Evolutionary conservation across 768 basidiomycete species (phyloP).

Genomic region (Exidia glandulosa): DNA sequence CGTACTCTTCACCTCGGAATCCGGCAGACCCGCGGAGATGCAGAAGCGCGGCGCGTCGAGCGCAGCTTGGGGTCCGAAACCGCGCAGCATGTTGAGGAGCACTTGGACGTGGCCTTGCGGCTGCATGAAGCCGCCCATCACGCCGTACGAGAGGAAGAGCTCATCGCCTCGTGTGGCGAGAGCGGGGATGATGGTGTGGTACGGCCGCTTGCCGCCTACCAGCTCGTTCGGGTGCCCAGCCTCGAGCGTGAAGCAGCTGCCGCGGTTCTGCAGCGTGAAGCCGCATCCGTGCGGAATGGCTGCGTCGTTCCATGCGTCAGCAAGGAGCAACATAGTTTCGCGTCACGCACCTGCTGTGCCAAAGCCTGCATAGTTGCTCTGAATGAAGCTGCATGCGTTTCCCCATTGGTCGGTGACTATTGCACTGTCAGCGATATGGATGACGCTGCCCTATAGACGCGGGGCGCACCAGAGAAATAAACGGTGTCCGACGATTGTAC

Average conservation of each 20-base stretch:
- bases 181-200: conserved; percentile 93
- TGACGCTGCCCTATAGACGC: neutral
- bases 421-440: neutral
- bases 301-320: conserved; percentile 13
- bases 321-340: neutral
- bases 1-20: conserved; percentile 34
- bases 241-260: conserved; percentile 68
- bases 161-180: conserved; percentile 70
- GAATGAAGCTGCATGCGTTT: conserved; percentile 81
- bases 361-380: conserved; percentile 85
- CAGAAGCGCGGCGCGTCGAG: conserved; percentile 95
- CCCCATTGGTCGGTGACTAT: conserved; percentile 80
- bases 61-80: conserved; percentile 78
- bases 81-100: conserved; percentile 78
- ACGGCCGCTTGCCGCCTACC: conserved; percentile 74
- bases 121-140: conserved; percentile 93
- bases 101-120: conserved; percentile 97
- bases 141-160: conserved; percentile 79
- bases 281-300: conserved; percentile 92
- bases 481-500: conserved; percentile 85
- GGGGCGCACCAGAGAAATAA: conserved; percentile 69
- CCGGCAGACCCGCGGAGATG: conserved; percentile 75
- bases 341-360: conserved; percentile 62
- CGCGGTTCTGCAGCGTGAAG: conserved; percentile 93
- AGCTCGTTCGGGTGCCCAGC: conserved; percentile 80